These are phyloP conservation scores for Rasamsonia emersonii DNA, from an alignment of 2,329 filamentous ascomycete species.

Conservation along the genomic window DNA sequence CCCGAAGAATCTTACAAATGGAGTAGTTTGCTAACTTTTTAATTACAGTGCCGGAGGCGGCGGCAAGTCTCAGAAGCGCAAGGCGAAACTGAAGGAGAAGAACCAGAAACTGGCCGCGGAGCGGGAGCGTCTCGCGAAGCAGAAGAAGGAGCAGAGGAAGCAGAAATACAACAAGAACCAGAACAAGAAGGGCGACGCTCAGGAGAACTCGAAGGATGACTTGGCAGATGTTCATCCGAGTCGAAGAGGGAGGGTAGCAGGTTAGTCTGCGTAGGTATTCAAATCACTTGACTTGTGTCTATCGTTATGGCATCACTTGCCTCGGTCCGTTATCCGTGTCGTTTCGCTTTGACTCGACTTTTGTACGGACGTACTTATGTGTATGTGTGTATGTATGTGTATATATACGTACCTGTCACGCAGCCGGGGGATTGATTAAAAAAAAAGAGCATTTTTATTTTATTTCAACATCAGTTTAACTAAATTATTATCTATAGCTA, in stretches of 20 bases:
- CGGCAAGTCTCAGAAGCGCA: slow-evolving; percentile 65
- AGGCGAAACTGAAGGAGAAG: slow-evolving; percentile 72
- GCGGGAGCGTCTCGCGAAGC: slow-evolving; percentile 46
- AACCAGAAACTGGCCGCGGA: slow-evolving; percentile 75
- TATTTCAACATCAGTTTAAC: no score
- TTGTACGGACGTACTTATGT: no score
- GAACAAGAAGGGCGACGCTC: slow-evolving; percentile 17
- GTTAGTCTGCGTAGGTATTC: slow-evolving; percentile 10
- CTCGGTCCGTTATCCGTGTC: background rate
- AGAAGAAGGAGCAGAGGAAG: slow-evolving; percentile 37
- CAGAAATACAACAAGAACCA: slow-evolving; percentile 24
- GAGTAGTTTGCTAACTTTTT: slow-evolving; percentile 2
- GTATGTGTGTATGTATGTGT: no score
- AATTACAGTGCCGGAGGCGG: slow-evolving; percentile 62
- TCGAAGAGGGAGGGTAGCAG: slow-evolving; percentile 28
- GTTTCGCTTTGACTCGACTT: no score
- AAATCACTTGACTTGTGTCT: slow-evolving; percentile 2
- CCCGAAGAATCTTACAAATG: slow-evolving; percentile 2
- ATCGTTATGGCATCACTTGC: slow-evolving; percentile 1
- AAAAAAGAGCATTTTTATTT: no score
- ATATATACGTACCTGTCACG: slow-evolving; percentile 2
- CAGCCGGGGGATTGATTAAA: background rate
- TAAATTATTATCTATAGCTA: no score
- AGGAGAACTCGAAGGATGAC: slow-evolving; percentile 16
- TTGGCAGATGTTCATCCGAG: slow-evolving; percentile 37